Evolutionary conservation across 1,284 basidiomycete genomes (phyloP).

Genomic region (Ceratobasidium sp.): DNA sequence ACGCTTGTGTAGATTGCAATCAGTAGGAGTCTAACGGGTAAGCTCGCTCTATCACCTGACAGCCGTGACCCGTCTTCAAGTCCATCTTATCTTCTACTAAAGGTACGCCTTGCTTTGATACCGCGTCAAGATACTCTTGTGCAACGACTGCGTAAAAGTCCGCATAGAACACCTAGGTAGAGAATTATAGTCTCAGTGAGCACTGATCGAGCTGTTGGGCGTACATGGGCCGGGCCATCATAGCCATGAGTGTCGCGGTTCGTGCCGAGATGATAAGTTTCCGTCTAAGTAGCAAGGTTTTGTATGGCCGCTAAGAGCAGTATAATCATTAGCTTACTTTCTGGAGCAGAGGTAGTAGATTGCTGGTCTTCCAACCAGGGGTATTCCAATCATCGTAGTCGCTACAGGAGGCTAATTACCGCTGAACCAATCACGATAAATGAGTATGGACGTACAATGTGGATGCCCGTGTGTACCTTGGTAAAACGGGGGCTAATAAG

Average conservation of each 20-base stretch:
- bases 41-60: constrained; percentile 11
- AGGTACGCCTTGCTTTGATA: constrained; percentile 18
- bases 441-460: constrained; percentile 30
- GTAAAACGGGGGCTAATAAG: too few relatives aligned
- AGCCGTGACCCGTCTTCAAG: constrained; percentile 40
- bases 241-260: constrained; percentile 39
- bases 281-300: neutral
- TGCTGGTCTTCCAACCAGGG: constrained; percentile 27
- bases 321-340: constrained; percentile 4
- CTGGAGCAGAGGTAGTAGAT: constrained; percentile 36
- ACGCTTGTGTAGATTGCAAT: neutral
- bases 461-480: constrained; percentile 41
- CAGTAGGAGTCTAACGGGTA: too few relatives aligned
- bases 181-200: neutral
- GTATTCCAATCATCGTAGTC: constrained; percentile 45
- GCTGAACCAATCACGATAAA: too few relatives aligned
- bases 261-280: constrained; percentile 35
- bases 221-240: constrained; percentile 32
- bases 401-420: neutral
- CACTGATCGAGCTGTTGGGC: neutral
- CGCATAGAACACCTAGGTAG: constrained; percentile 28
- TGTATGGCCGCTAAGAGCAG: neutral
- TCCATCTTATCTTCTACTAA: constrained; percentile 34
- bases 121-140: constrained; percentile 31
- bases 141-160: constrained; percentile 13